Conservation (phyloP, 768 basidiomycete genomes). For the Brasilioporus rufonigricans region DNA sequence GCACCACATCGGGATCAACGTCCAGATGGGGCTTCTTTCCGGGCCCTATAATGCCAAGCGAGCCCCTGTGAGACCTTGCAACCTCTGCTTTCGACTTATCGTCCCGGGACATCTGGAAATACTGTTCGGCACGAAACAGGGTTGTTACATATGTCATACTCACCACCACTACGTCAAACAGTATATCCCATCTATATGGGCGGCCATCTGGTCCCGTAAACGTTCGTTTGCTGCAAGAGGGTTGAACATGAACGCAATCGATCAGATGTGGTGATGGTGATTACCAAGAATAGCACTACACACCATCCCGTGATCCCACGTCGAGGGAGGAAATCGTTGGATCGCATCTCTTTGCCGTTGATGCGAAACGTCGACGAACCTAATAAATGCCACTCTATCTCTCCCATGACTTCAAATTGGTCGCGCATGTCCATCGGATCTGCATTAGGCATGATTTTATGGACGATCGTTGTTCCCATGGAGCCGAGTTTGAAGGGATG, state of each 20-base stretch:
- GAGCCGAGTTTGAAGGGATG: constrained; percentile 16
- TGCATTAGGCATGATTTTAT: constrained; percentile 17
- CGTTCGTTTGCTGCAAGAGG: constrained; percentile 1
- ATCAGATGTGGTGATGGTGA: too few relatives aligned
- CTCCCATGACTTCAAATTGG: constrained; percentile 29
- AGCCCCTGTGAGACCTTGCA: constrained; percentile 17
- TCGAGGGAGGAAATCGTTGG: constrained; percentile 18
- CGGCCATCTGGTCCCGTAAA: constrained; percentile 35
- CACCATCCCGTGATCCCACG: constrained; percentile 22
- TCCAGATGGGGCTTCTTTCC: constrained; percentile 15
- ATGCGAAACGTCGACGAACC: constrained; percentile 29
- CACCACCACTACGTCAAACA: constrained; percentile 8
- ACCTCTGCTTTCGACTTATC: constrained; percentile 14
- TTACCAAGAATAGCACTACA: constrained; percentile 6
- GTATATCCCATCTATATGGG: constrained; percentile 36
- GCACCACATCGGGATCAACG: constrained; percentile 10
- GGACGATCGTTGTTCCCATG: constrained; percentile 19
- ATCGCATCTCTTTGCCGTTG: constrained; percentile 25
- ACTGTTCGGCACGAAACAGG: too few relatives aligned
- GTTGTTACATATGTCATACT: too few relatives aligned
- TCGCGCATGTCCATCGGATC: constrained; percentile 23
- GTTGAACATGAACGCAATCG: neutral
- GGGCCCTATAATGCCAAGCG: too few relatives aligned
- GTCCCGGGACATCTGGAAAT: constrained; percentile 25
- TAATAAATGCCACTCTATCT: constrained; percentile 32